Conservation (phyloP, 176 grass and related monocot genomes). For the Oryza longistaminata region DNA sequence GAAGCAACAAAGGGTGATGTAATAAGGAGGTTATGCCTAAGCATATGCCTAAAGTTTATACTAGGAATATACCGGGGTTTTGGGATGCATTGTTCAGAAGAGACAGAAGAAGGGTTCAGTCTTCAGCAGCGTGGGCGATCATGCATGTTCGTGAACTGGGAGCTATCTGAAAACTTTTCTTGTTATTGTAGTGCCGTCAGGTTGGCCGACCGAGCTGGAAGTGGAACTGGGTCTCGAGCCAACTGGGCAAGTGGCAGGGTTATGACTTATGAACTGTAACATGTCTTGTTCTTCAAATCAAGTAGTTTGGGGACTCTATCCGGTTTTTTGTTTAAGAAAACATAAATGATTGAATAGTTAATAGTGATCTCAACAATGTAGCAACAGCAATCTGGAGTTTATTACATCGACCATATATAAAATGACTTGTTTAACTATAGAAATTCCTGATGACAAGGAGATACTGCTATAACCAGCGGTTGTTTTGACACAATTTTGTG, state of each 20-base stretch:
- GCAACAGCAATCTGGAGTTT: neutral
- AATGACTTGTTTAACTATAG: no score
- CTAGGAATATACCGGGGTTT: slow-evolving; percentile 15
- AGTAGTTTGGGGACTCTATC: neutral
- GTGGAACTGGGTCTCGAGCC: neutral
- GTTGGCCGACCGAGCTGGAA: slow-evolving; percentile 19
- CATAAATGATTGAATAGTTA: neutral
- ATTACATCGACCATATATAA: neutral
- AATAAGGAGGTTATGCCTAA: neutral
- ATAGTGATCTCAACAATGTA: neutral
- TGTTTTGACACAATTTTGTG: no score
- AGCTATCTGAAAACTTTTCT: neutral
- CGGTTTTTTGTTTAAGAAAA: neutral
- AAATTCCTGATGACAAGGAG: no score
- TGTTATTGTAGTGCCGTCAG: neutral
- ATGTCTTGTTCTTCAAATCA: neutral
- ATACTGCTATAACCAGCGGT: no score
- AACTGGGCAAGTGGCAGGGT: neutral
- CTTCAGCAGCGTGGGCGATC: neutral
- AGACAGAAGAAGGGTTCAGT: neutral
- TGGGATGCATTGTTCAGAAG: slow-evolving; percentile 2
- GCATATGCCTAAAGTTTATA: slow-evolving; percentile 35
- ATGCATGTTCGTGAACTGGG: slow-evolving; percentile 10
- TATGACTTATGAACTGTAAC: slow-evolving; percentile 21
- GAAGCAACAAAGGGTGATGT: slow-evolving; percentile 17